These are phyloP conservation scores for Tricholoma saponaceum DNA, from an alignment of 768 basidiomycete species.

Conservation along the genomic window DNA sequence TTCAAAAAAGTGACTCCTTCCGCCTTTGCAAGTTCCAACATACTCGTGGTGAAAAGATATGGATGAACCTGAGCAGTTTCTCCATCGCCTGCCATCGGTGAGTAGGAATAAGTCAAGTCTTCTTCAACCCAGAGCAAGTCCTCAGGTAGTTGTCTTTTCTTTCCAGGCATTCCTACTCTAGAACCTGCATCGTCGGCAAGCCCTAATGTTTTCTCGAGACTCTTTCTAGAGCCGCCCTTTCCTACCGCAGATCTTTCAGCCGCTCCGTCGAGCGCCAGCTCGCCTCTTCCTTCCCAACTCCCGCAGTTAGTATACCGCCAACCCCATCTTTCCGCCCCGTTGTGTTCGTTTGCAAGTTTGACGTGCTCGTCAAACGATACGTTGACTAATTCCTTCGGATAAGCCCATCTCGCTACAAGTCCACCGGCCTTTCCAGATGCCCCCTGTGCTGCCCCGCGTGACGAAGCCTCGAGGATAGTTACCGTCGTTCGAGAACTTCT, in stretches of 20 bases:
- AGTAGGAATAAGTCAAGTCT: slow-evolving; percentile 58
- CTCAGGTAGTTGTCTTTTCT: slow-evolving; percentile 38
- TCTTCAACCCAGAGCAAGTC: slow-evolving; percentile 53
- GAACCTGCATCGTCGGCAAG: slow-evolving; percentile 27
- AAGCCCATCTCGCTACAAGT: slow-evolving; percentile 84
- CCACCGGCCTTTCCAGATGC: slow-evolving; percentile 85
- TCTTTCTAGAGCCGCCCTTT: slow-evolving; percentile 33
- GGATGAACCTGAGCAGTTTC: slow-evolving; percentile 79
- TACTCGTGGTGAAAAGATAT: slow-evolving; percentile 66
- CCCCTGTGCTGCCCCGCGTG: slow-evolving; percentile 64
- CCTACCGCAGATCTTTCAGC: slow-evolving; percentile 21
- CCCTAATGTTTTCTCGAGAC: slow-evolving; percentile 54
- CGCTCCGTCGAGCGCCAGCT: slow-evolving; percentile 19
- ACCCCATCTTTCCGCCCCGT: slow-evolving; percentile 74
- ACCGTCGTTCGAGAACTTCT: slow-evolving; percentile 37
- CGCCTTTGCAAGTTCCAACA: slow-evolving; percentile 61
- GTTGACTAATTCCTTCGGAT: slow-evolving; percentile 62
- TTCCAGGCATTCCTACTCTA: slow-evolving; percentile 12
- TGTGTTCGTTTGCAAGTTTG: slow-evolving; percentile 63
- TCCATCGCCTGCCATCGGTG: slow-evolving; percentile 49
- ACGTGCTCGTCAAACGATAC: slow-evolving; percentile 76
- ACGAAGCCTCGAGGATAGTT: slow-evolving; percentile 71
- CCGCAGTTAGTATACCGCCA: slow-evolving; percentile 76
- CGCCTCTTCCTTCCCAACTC: slow-evolving; percentile 66
- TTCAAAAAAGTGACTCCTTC: slow-evolving; percentile 45